phyloP scores from a whole-genome alignment of 2,329 filamentous ascomycete genomes.

The Fusarium aywerte region DNA sequence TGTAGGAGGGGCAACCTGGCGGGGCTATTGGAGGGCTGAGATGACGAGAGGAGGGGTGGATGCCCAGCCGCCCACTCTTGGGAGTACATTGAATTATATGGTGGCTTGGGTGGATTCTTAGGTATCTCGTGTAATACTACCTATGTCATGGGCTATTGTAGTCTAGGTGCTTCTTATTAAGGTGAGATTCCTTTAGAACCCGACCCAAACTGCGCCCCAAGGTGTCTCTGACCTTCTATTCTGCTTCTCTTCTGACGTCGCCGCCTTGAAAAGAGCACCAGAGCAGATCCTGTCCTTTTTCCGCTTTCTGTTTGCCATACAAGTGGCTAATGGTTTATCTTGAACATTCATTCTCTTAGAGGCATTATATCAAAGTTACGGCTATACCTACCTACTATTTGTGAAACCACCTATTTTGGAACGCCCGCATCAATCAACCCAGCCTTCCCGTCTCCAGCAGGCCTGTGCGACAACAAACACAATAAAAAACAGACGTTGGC shows the following conservation, averaged over 20 bases:
- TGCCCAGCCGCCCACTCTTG: conserved; percentile 22
- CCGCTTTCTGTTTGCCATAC: conserved; percentile 7
- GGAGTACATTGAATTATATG: conserved; percentile 18
- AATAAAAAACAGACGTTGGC: conserved; percentile 34
- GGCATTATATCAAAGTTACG: conserved; percentile 7
- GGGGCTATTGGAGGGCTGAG: conserved; percentile 27
- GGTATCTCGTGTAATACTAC: conserved; percentile 22
- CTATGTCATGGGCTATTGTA: conserved; percentile 42
- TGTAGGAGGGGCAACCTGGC: conserved; percentile 48
- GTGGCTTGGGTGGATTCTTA: not conserved
- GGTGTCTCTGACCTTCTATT: conserved; percentile 35
- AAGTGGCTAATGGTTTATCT: conserved; percentile 12
- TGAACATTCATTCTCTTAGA: conserved; percentile 6
- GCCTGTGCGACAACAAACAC: conserved; percentile 40
- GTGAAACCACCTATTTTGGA: conserved; percentile 16
- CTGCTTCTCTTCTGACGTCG: conserved; percentile 38
- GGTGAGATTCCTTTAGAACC: conserved; percentile 15
- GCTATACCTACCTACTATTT: not conserved
- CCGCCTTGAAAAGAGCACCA: conserved; percentile 31
- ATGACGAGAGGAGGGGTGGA: conserved; percentile 30
- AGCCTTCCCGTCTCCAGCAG: conserved; percentile 30
- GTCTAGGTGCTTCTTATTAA: conserved; percentile 6
- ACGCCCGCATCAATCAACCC: conserved; percentile 14
- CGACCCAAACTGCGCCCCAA: conserved; percentile 44
- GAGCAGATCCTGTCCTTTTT: conserved; percentile 24